Percentiles rank a stretch among this genome's conserved stretches.
Evolutionary conservation across 2,329 filamentous ascomycete genomes (phyloP).

Genomic region (Fusarium nelsonii): DNA sequence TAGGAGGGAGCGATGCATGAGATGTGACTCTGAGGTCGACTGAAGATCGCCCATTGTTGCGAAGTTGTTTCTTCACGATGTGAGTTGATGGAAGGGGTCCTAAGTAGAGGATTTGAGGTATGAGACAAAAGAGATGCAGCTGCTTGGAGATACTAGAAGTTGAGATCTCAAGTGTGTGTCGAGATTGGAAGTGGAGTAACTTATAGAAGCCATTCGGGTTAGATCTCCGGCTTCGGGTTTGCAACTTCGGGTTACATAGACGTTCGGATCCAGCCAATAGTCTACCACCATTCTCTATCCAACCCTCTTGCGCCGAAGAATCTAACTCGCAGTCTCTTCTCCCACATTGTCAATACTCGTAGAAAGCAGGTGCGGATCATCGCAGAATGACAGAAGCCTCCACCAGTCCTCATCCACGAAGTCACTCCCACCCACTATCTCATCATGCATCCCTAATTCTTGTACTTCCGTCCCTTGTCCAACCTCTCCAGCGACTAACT

Average conservation of each 20-base stretch:
- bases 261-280: not conserved
- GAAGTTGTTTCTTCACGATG: not conserved
- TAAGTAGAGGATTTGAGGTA: not conserved
- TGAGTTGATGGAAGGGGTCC: accelerated
- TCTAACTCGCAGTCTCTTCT: not conserved
- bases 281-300: not conserved
- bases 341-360: slow-evolving; percentile 30
- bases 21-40: slow-evolving; percentile 26
- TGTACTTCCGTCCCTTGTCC: accelerated
- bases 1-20: slow-evolving; percentile 54
- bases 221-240: slow-evolving; percentile 9
- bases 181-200: slow-evolving; percentile 1
- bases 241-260: slow-evolving; percentile 12
- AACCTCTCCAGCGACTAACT: not conserved
- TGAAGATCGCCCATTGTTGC: slow-evolving; percentile 13
- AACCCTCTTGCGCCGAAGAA: not conserved
- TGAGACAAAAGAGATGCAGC: accelerated
- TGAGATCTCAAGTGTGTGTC: not conserved
- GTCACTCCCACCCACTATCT: slow-evolving; percentile 6
- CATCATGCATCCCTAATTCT: not conserved
- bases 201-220: slow-evolving; percentile 22
- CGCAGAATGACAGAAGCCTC: slow-evolving; percentile 44
- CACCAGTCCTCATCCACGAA: slow-evolving; percentile 43
- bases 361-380: slow-evolving; percentile 45
- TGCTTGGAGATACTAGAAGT: accelerated